A percentile compares a stretch with the other conserved stretches of the same genome.
phyloP scores from a whole-genome alignment of 1,284 basidiomycete species.

The Austropuccinia psidii region DNA sequence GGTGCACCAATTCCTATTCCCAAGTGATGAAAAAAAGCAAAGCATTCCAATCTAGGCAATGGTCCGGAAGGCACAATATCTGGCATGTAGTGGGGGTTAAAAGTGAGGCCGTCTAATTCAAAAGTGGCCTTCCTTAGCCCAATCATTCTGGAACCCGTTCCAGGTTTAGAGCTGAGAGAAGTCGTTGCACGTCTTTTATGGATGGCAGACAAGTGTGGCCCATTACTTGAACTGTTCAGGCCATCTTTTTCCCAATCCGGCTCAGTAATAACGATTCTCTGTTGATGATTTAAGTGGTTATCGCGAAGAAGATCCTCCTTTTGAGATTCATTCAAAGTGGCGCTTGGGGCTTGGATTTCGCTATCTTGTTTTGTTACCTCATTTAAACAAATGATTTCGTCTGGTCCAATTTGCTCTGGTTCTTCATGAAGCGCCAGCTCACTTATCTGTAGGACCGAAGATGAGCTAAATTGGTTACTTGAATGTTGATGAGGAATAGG shows the following conservation, averaged over 20 bases:
- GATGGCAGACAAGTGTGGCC: neutral
- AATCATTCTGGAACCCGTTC: too few species aligned
- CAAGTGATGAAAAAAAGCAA: constrained; percentile 38
- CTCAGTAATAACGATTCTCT: neutral
- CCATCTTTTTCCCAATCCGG: too few species aligned
- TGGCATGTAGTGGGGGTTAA: constrained; percentile 20
- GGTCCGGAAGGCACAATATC: constrained; percentile 4
- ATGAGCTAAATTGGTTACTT: too few species aligned
- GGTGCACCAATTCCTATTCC: constrained; percentile 39
- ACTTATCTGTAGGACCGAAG: neutral
- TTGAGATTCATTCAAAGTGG: neutral
- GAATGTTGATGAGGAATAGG: too few species aligned
- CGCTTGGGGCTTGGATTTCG: neutral
- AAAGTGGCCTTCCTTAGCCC: neutral
- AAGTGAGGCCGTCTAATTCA: neutral
- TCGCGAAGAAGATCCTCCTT: neutral
- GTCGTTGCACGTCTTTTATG: constrained; percentile 1
- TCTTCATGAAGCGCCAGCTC: constrained; percentile 36
- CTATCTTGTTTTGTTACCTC: neutral
- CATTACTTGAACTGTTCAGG: too few species aligned
- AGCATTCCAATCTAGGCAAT: constrained; percentile 33
- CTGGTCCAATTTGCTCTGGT: constrained; percentile 11
- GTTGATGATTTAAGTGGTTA: neutral
- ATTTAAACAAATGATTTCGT: neutral
- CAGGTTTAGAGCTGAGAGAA: neutral